Evolutionary conservation across 208 protist genomes (phyloP), one percentile per base, ranked within the genome.

Genomic region (Leishmania turanica): DNA sequence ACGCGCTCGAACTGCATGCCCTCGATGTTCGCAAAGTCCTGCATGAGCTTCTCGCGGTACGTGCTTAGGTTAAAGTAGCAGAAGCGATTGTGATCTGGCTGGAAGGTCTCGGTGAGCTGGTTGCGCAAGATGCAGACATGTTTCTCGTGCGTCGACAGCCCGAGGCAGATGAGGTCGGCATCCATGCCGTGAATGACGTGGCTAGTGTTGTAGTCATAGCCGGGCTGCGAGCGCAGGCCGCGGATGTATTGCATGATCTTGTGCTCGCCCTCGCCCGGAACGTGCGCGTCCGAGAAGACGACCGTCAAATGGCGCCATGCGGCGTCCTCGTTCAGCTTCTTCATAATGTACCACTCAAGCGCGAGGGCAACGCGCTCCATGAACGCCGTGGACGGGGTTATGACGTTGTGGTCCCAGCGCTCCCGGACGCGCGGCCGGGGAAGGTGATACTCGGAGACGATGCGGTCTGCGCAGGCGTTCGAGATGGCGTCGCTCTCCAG

Each of bases 131-230:
- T 98, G 66, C 86, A 93, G 70, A 99, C 99, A 85, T 99, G 87
- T 60, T 98, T 93, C 88, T 99, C 99, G 86, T 99, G 99, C 21
- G 99, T 99, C 2, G 99, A 97, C 24, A 99, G 84, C 13, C 97
- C 94, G 11, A 99, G 93, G 93, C 99, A 99, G 78, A 99, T 99
- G 51, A 99, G 91, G 90, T 99, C 99, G 17, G 99, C 99, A 88
- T 99, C 99, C 89, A 99, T 97, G 56, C 99, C 99, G 89, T 99
- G 98, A 40, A 99, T 96, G n/a, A 96, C 93, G 89, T 99, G 99
- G 24, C 89, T 91, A 6, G 97, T 99, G 86, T 97, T 96, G 34
- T 97, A 98, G 80, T 99, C 84, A 87, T 99, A 99, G 17, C 92
- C 97, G 0, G 92, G 91, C 86, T 99, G 95, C 37, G 86, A 73